Conservation (phyloP, 73 alveolate species). For the Paramecium sexaurelia region DNA sequence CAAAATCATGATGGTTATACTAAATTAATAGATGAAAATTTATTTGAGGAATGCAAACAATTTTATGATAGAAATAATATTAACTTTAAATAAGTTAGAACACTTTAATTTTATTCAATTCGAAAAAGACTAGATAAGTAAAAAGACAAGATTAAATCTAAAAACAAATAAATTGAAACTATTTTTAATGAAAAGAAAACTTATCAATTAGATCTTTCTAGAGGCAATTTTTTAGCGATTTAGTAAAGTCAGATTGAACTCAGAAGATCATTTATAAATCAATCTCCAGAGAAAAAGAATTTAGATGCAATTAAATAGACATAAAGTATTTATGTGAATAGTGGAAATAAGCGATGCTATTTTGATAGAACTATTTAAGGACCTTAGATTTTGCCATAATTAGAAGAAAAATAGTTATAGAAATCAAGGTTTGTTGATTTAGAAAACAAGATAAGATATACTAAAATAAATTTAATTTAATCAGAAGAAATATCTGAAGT, state of each 20-base stretch:
- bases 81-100: not conserved
- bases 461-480: not conserved
- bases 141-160: not conserved
- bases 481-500: not conserved
- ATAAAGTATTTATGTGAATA: not conserved
- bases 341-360: not conserved
- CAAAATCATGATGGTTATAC: not conserved
- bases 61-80: not conserved
- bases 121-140: not conserved
- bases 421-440: not conserved
- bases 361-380: not conserved
- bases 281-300: not conserved
- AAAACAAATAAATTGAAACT: not conserved
- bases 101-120: not conserved
- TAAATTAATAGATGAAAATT: not conserved
- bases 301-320: not conserved
- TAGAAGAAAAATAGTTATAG: not conserved
- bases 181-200: not conserved
- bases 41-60: not conserved
- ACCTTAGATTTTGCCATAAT: not conserved
- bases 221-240: not conserved
- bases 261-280: not conserved
- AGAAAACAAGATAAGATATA: not conserved
- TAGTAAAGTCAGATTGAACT: not conserved
- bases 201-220: not conserved